These are phyloP conservation scores for Xylaria venustula DNA, from an alignment of 495 filamentous ascomycete species.

Conservation along the genomic window DNA sequence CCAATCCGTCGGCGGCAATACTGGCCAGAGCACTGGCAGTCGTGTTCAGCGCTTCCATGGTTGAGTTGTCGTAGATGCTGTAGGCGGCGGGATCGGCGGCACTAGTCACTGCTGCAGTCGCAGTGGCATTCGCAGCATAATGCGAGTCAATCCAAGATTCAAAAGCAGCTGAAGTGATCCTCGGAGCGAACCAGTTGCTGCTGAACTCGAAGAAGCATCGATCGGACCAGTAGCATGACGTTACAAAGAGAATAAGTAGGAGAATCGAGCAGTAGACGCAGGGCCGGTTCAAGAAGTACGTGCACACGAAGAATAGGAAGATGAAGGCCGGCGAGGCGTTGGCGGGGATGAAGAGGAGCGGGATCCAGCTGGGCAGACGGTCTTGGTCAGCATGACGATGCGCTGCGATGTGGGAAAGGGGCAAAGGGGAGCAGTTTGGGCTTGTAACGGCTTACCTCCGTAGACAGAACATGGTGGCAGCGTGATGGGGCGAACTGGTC, in stretches of 20 bases:
- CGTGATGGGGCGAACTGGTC: not conserved
- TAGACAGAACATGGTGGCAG: slow-evolving; percentile 73
- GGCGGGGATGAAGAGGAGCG: slow-evolving; percentile 71
- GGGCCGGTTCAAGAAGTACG: slow-evolving; percentile 85
- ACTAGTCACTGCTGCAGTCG: slow-evolving; percentile 21
- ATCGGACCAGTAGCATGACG: slow-evolving; percentile 89
- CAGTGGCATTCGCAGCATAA: slow-evolving; percentile 8
- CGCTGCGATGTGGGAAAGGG: not conserved
- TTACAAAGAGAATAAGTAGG: slow-evolving; percentile 82
- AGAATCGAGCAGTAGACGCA: slow-evolving; percentile 90
- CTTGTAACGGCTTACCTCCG: slow-evolving; percentile 59
- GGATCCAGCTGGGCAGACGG: slow-evolving; percentile 58
- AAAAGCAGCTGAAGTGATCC: slow-evolving; percentile 25
- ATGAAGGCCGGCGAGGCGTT: slow-evolving; percentile 84
- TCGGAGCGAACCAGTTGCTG: slow-evolving; percentile 81
- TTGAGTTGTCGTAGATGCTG: slow-evolving; percentile 35
- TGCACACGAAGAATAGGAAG: slow-evolving; percentile 84
- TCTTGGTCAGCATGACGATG: slow-evolving; percentile 6
- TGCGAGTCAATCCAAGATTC: slow-evolving; percentile 11
- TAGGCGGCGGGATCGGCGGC: slow-evolving; percentile 37
- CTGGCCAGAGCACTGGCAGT: slow-evolving; percentile 65
- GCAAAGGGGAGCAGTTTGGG: not conserved
- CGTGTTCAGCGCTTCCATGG: slow-evolving; percentile 63
- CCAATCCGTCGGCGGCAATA: slow-evolving; percentile 63
- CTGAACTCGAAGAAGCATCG: slow-evolving; percentile 82